Percentiles rank a stretch among this genome's conserved stretches.
Conservation (phyloP, 495 filamentous ascomycete genomes). For the Xylaria palmicola region DNA sequence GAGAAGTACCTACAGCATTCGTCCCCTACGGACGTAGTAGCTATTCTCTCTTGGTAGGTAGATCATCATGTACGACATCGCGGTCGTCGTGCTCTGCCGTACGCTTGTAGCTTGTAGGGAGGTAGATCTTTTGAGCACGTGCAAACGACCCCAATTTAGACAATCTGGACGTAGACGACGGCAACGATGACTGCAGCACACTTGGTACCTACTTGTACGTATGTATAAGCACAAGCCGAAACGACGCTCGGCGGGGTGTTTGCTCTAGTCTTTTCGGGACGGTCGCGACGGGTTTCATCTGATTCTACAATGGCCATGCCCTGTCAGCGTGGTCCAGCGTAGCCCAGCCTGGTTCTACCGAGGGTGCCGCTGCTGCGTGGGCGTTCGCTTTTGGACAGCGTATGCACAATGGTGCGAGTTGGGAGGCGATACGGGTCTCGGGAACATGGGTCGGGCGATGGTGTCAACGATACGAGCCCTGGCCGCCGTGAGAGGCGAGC, state of each 20-base stretch:
- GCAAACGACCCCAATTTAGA: not conserved
- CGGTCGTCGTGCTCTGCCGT: not conserved
- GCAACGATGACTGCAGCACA: not conserved
- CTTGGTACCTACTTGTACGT: too few relatives aligned
- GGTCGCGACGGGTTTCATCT: not conserved
- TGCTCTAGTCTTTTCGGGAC: not conserved
- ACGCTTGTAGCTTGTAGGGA: not conserved
- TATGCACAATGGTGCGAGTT: conserved; percentile 1
- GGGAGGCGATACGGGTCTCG: conserved; percentile 7
- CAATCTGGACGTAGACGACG: too few relatives aligned
- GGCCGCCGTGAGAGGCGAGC: not conserved
- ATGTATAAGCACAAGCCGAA: too few relatives aligned
- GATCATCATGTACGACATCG: not conserved
- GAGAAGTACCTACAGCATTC: too few relatives aligned
- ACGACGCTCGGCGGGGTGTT: not conserved
- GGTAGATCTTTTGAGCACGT: conserved; percentile 8
- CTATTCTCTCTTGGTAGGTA: too few relatives aligned
- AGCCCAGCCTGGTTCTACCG: not conserved
- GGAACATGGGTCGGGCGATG: conserved; percentile 6
- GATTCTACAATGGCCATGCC: not conserved
- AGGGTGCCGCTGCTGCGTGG: not conserved
- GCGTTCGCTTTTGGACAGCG: not conserved
- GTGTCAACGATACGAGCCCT: conserved; percentile 12
- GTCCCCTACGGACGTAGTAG: too few relatives aligned
- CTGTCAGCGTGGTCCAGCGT: too few relatives aligned